phyloP scores from a whole-genome alignment of 768 basidiomycete species.

The Mrakia frigida region DNA sequence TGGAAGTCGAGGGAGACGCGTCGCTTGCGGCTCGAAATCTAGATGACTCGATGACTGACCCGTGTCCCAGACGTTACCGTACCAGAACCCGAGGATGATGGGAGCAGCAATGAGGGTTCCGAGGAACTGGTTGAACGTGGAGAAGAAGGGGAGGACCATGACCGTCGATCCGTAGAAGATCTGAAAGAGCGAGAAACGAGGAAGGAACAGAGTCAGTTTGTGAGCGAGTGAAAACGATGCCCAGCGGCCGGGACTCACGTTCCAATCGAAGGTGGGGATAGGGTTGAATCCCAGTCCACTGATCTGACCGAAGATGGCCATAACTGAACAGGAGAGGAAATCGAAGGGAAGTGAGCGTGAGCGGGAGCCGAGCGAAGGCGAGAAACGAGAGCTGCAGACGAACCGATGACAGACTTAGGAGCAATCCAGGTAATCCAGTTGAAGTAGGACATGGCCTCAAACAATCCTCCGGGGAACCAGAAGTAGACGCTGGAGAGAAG shows the following conservation, averaged over 20 bases:
- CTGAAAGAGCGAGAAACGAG: background rate
- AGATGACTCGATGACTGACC: slow-evolving; percentile 45
- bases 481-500: slow-evolving; percentile 41
- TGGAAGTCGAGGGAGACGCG: no score
- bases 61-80: slow-evolving; percentile 34
- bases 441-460: slow-evolving; percentile 17
- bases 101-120: slow-evolving; percentile 37
- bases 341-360: background rate
- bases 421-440: slow-evolving; percentile 40
- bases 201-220: background rate
- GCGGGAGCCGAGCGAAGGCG: slow-evolving; percentile 28
- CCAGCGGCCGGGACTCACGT: slow-evolving; percentile 35
- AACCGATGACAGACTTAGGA: slow-evolving; percentile 34
- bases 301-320: slow-evolving; percentile 39
- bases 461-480: slow-evolving; percentile 41
- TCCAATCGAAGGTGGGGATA: slow-evolving; percentile 47
- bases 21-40: slow-evolving; percentile 34
- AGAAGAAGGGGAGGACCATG: slow-evolving; percentile 18
- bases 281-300: slow-evolving; percentile 46
- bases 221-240: no score
- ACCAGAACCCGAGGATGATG: slow-evolving; percentile 40
- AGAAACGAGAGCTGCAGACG: background rate
- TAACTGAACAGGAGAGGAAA: slow-evolving; percentile 31
- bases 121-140: slow-evolving; percentile 32
- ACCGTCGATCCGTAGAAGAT: slow-evolving; percentile 35